Conservation (phyloP, 257 asterid genomes). For the Solanum virginianum region DNA sequence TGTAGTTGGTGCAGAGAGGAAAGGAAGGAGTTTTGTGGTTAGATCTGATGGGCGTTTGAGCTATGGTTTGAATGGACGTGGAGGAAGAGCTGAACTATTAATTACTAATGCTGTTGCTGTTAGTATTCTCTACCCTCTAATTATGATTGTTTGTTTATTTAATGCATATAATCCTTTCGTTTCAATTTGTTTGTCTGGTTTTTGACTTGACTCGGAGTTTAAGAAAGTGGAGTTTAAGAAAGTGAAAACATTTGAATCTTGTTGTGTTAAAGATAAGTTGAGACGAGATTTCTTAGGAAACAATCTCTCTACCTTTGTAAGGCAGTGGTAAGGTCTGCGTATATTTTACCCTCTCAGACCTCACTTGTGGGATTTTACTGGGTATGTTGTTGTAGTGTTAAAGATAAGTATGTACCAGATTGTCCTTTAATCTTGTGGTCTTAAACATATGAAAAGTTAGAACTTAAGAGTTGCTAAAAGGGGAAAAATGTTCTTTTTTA, state of each 20-base stretch:
- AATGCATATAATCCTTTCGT: neutral
- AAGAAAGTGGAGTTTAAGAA: too few species aligned
- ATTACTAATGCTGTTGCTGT: constrained; percentile 51
- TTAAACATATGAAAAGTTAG: neutral
- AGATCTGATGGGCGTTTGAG: constrained; percentile 29
- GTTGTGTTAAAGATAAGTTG: neutral
- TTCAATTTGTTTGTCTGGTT: neutral
- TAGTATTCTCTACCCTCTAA: constrained; percentile 8
- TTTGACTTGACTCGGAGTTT: neutral
- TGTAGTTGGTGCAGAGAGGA: constrained; percentile 34
- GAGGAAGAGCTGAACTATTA: constrained; percentile 16
- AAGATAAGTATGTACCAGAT: neutral
- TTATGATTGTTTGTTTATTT: neutral
- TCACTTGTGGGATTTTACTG: too few species aligned
- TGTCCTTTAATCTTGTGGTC: neutral
- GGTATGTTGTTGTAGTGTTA: neutral
- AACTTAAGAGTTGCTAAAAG: neutral
- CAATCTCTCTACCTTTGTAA: too few species aligned
- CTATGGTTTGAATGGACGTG: constrained; percentile 19
- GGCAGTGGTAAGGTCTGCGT: too few species aligned
- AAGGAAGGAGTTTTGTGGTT: constrained; percentile 11
- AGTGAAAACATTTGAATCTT: neutral
- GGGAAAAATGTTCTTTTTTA: neutral
- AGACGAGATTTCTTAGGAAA: too few species aligned
- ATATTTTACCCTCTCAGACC: too few species aligned